Percentiles rank a stretch among this genome's conserved stretches.
These are phyloP conservation scores for Yamadazyma sp. DNA, from an alignment of 1,139 yeast species.

Conservation along the genomic window DNA sequence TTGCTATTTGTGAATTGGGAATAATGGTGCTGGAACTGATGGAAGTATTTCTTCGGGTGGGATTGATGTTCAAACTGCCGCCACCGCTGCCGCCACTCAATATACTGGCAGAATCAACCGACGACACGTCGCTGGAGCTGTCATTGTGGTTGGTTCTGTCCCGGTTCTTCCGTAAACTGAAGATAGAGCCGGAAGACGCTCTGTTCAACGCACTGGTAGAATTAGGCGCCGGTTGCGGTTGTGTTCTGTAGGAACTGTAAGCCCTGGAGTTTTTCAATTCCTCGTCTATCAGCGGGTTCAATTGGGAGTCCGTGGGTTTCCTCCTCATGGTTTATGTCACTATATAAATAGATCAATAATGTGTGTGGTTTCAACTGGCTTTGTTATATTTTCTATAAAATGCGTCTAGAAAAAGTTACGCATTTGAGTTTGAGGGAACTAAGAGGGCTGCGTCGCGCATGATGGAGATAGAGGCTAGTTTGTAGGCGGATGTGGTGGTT, in stretches of 20 bases:
- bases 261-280: constrained; percentile 36
- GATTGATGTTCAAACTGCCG: not conserved
- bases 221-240: constrained; percentile 5
- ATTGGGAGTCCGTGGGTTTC: constrained; percentile 22
- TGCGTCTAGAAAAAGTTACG: constrained; percentile 1
- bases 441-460: not conserved
- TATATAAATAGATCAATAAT: not conserved
- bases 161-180: constrained; percentile 33
- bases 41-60: constrained; percentile 42
- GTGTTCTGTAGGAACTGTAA: constrained; percentile 20
- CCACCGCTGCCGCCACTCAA: constrained; percentile 24
- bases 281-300: constrained; percentile 28
- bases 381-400: not conserved
- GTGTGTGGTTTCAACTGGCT: not conserved
- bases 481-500: too few relatives aligned
- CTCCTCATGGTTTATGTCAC: constrained; percentile 22
- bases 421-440: not conserved
- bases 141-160: constrained; percentile 17
- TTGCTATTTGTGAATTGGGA: constrained; percentile 32
- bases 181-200: constrained; percentile 40
- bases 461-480: not conserved
- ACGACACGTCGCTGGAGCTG: constrained; percentile 33
- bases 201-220: constrained; percentile 18
- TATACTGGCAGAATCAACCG: constrained; percentile 36
- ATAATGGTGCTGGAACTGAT: constrained; percentile 18